These are phyloP conservation scores for Backusella sp. DNA, from an alignment of 192 early-diverging fungal genomes.

Conservation along the genomic window DNA sequence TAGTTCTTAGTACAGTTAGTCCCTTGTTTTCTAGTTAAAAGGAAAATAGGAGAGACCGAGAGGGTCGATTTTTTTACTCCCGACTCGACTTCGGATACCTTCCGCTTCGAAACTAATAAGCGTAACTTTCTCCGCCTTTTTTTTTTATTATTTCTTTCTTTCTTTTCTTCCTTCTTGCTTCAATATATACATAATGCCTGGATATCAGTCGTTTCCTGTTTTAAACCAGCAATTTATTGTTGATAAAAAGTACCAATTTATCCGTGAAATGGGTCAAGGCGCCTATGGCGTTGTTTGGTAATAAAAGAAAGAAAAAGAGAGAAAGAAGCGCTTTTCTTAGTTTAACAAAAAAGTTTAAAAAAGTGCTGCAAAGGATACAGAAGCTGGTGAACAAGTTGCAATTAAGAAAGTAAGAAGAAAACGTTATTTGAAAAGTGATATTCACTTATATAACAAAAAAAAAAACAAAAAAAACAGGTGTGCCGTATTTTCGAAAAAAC, in stretches of 20 bases:
- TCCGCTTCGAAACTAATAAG: background rate
- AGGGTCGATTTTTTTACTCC: background rate
- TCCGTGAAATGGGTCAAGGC: conserved; percentile 86
- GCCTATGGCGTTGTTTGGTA: conserved; percentile 72
- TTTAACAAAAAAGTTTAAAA: conserved; percentile 5
- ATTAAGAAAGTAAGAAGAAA: conserved; percentile 62
- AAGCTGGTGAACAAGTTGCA: conserved; percentile 50
- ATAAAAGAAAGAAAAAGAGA: background rate
- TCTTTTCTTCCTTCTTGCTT: background rate
- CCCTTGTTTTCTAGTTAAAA: background rate
- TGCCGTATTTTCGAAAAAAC: conserved; percentile 60
- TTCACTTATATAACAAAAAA: background rate
- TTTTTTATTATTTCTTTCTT: background rate
- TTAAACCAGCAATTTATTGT: conserved; percentile 46
- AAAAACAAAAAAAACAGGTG: conserved; percentile 9
- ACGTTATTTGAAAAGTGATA: background rate
- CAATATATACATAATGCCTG: background rate
- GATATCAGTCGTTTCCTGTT: conserved; percentile 30
- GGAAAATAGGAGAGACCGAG: background rate
- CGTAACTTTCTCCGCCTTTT: background rate
- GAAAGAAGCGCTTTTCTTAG: conserved; percentile 7
- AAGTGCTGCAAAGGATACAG: conserved; percentile 45
- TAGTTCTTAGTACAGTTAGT: background rate
- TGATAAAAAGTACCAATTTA: conserved; percentile 62
- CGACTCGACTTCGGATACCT: background rate